Conservation (phyloP, 139 green algal species). For the Chlorella ohadii region DNA sequence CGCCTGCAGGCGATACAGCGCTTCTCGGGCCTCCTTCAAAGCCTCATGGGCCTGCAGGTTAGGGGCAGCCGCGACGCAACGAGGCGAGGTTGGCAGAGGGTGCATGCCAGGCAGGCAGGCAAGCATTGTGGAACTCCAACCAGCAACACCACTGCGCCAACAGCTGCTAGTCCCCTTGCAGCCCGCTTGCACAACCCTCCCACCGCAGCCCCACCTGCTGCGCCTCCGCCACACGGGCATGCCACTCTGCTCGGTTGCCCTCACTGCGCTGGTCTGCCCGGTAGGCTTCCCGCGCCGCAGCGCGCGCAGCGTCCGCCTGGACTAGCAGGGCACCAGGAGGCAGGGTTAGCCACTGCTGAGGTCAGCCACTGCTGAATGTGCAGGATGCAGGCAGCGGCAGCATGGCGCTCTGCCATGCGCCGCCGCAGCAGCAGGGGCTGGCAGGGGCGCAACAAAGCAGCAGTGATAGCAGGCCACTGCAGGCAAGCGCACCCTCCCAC, state of each 20-base stretch:
- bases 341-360: no score
- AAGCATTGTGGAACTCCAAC: no score
- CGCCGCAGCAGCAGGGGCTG: no score
- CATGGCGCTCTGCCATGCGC: no score
- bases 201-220: background rate
- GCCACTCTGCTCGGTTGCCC: constrained; percentile 39
- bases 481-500: no score
- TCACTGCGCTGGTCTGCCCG: constrained; percentile 20
- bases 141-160: background rate
- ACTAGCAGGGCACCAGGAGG: no score
- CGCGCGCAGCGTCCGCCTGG: constrained; percentile 38
- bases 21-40: constrained; percentile 31
- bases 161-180: background rate
- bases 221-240: constrained; percentile 33
- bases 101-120: background rate
- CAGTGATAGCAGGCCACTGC: no score
- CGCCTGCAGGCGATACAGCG: constrained; percentile 36
- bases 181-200: background rate
- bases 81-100: background rate
- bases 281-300: constrained; percentile 30
- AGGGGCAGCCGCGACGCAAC: background rate
- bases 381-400: no score
- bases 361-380: no score
- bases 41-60: constrained; percentile 39
- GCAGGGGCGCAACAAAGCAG: no score